These are phyloP conservation scores for Casaregolazyma suthepensis DNA, from an alignment of 1,139 yeast species.

Conservation along the genomic window DNA sequence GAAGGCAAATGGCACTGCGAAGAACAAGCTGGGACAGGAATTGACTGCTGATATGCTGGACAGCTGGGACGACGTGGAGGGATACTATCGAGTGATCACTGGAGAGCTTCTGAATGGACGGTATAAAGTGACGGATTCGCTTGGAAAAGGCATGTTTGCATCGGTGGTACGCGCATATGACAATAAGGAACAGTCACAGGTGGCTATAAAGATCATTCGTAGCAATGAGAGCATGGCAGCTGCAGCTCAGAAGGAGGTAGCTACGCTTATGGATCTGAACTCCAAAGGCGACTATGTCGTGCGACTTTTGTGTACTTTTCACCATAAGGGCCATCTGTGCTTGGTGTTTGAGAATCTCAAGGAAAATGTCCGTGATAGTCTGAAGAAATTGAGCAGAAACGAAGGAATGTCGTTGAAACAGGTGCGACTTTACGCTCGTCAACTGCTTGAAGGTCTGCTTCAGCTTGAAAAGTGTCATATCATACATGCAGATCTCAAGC, in stretches of 20 bases:
- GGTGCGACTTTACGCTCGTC: slow-evolving; percentile 76
- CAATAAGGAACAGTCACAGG: slow-evolving; percentile 38
- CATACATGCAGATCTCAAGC: slow-evolving; percentile 84
- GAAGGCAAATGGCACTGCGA: not conserved
- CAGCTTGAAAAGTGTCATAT: slow-evolving; percentile 71
- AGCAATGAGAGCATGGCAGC: slow-evolving; percentile 33
- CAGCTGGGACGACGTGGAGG: slow-evolving; percentile 59
- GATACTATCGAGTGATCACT: slow-evolving; percentile 73
- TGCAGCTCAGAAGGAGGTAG: slow-evolving; percentile 78
- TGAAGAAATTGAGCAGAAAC: slow-evolving; percentile 70
- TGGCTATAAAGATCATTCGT: slow-evolving; percentile 75
- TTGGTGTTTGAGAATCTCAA: slow-evolving; percentile 76
- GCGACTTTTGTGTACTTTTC: slow-evolving; percentile 70
- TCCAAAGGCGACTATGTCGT: slow-evolving; percentile 63
- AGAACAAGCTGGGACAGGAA: slow-evolving; percentile 8
- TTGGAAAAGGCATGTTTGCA: slow-evolving; percentile 71
- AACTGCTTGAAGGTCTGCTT: slow-evolving; percentile 69
- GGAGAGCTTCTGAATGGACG: slow-evolving; percentile 58
- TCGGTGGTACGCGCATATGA: slow-evolving; percentile 30
- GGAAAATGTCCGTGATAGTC: slow-evolving; percentile 72
- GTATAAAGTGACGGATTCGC: slow-evolving; percentile 78
- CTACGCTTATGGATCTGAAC: slow-evolving; percentile 64
- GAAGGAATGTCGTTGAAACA: slow-evolving; percentile 60
- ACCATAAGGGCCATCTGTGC: slow-evolving; percentile 80
- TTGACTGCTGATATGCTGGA: slow-evolving; percentile 28